These are phyloP conservation scores for Hypoxylon cercidicola DNA, from an alignment of 495 filamentous ascomycete genomes.

Conservation along the genomic window DNA sequence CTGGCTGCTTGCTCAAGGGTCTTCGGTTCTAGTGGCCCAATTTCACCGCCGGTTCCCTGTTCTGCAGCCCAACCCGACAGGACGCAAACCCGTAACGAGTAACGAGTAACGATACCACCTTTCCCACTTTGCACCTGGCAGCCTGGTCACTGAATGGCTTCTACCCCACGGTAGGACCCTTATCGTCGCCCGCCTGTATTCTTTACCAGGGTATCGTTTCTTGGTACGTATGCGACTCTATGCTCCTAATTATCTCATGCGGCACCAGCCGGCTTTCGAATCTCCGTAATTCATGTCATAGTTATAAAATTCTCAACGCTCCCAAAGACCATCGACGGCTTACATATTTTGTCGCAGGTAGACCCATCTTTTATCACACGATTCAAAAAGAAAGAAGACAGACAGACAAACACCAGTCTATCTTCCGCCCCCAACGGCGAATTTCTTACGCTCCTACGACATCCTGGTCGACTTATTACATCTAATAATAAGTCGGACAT, in stretches of 20 bases:
- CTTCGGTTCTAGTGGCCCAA: slow-evolving; percentile 41
- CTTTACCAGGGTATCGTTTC: slow-evolving; percentile 27
- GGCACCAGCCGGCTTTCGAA: slow-evolving; percentile 29
- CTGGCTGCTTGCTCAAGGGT: slow-evolving; percentile 21
- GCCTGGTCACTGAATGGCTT: slow-evolving; percentile 24
- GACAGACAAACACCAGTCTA: slow-evolving; percentile 36
- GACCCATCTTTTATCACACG: slow-evolving; percentile 36
- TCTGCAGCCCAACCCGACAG: slow-evolving; percentile 43
- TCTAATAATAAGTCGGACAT: slow-evolving; percentile 38
- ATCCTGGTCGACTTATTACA: slow-evolving; percentile 30
- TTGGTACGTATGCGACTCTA: slow-evolving; percentile 31
- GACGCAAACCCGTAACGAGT: slow-evolving; percentile 16
- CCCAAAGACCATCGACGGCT: slow-evolving; percentile 27
- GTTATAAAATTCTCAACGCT: slow-evolving; percentile 33
- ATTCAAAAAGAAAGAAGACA: slow-evolving; percentile 17
- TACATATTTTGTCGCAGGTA: slow-evolving; percentile 37
- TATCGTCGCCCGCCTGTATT: slow-evolving; percentile 21
- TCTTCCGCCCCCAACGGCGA: slow-evolving; percentile 35
- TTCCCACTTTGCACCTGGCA: slow-evolving; percentile 2
- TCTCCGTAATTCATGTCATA: slow-evolving; percentile 32
- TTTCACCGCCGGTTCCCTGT: slow-evolving; percentile 42
- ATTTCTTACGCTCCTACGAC: slow-evolving; percentile 14
- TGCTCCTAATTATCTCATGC: slow-evolving; percentile 17
- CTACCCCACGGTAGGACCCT: slow-evolving; percentile 44
- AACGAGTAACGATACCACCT: slow-evolving; percentile 20